Evolutionary conservation across 176 grass and related monocot genomes (phyloP).

Genomic region (Phragmites australis): DNA sequence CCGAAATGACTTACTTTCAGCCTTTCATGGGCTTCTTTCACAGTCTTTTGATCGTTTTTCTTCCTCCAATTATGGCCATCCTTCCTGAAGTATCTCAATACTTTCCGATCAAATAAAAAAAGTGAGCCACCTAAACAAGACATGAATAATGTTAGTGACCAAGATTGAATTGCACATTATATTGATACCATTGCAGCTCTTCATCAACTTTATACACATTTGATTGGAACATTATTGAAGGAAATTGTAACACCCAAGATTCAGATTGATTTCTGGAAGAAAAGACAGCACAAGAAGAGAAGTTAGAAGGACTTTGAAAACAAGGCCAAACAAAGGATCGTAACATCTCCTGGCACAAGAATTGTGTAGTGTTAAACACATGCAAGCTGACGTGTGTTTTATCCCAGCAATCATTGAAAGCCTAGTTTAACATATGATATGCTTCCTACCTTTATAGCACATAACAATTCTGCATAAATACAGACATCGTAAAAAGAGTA

Average conservation of each 20-base stretch:
- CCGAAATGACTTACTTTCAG: slow-evolving; percentile 47
- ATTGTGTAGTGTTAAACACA: neutral
- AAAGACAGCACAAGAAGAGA: neutral
- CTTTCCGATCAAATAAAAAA: slow-evolving; percentile 73
- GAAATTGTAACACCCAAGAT: neutral
- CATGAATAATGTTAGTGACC: slow-evolving; percentile 32
- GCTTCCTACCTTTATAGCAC: neutral
- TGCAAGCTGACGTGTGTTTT: neutral
- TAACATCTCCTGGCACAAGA: neutral
- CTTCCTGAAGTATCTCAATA: slow-evolving; percentile 65
- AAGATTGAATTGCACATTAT: neutral
- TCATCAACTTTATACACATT: slow-evolving; percentile 16
- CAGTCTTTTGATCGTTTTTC: slow-evolving; percentile 70
- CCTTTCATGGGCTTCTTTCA: slow-evolving; percentile 74
- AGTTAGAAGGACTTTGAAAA: neutral
- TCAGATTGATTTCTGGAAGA: neutral
- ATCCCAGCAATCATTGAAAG: neutral
- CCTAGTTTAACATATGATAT: neutral
- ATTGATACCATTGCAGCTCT: slow-evolving; percentile 1
- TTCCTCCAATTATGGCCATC: slow-evolving; percentile 77
- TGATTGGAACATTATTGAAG: neutral
- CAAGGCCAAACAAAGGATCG: neutral
- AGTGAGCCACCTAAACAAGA: slow-evolving; percentile 56
- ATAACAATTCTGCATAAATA: slow-evolving; percentile 9
- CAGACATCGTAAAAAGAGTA: neutral